phyloP scores from a whole-genome alignment of 495 filamentous ascomycete genomes.

The Penicillium mononematosum region DNA sequence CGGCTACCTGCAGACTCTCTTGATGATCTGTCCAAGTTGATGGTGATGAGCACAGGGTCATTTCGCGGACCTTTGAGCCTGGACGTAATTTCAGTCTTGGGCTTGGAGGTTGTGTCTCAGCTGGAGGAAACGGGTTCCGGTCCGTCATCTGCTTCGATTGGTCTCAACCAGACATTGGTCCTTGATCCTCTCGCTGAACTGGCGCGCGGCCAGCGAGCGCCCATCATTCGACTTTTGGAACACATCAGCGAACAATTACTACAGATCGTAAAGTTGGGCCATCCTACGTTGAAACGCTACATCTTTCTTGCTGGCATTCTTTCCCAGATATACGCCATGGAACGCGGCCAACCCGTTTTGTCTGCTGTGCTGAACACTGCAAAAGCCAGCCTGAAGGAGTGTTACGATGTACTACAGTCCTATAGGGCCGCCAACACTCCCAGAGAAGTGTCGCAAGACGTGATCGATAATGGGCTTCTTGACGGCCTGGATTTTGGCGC shows the following conservation, averaged over 20 bases:
- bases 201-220: conserved; percentile 12
- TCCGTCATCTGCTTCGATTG: neutral
- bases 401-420: neutral
- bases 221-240: conserved; percentile 19
- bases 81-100: conserved; percentile 15
- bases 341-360: conserved; percentile 10
- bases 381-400: neutral
- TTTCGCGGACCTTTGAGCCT: conserved; percentile 16
- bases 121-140: conserved; percentile 12
- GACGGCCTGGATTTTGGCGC: conserved; percentile 2
- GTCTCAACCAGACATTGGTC: conserved; percentile 1
- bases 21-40: conserved; percentile 9
- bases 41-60: conserved; percentile 10
- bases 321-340: conserved; percentile 24
- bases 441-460: conserved; percentile 3
- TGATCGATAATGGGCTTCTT: conserved; percentile 2
- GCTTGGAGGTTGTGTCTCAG: conserved; percentile 15
- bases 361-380: neutral
- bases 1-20: conserved; percentile 8
- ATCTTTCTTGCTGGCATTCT: conserved; percentile 21
- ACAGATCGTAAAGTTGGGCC: conserved; percentile 22
- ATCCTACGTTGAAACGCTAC: conserved; percentile 25
- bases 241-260: conserved; percentile 24
- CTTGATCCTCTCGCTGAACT: neutral
- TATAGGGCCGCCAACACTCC: conserved; percentile 2